Percentiles rank a stretch among this genome's conserved stretches.
Conservation (phyloP, 2,329 filamentous ascomycete species). For the Fusarium torulosum region DNA sequence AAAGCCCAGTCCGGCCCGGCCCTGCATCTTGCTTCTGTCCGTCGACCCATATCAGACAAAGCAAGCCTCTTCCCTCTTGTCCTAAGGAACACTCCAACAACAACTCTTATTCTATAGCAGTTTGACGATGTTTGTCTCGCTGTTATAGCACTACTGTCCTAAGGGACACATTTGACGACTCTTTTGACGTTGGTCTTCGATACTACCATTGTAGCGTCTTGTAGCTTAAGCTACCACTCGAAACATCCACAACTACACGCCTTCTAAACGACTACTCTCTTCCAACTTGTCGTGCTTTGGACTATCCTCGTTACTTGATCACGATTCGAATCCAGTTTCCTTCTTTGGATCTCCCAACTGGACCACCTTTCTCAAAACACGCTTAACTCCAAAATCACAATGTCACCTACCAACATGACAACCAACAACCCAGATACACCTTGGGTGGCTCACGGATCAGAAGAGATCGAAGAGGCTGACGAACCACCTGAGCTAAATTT, state of each 20-base stretch:
- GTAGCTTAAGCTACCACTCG: constrained; percentile 38
- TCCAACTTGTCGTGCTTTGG: constrained; percentile 1
- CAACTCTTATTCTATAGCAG: constrained; percentile 32
- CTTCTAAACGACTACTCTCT: background rate
- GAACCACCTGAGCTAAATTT: constrained; percentile 80
- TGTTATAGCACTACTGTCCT: constrained; percentile 56
- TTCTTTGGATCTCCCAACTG: constrained; percentile 23
- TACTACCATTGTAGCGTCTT: constrained; percentile 39
- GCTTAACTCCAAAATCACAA: constrained; percentile 36
- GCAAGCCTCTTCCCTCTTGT: constrained; percentile 23
- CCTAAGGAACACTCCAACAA: constrained; percentile 25
- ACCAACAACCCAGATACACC: constrained; percentile 46
- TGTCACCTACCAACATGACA: constrained; percentile 55
- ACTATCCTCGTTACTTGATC: constrained; percentile 15
- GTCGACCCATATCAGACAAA: constrained; percentile 39
- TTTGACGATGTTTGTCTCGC: constrained; percentile 52
- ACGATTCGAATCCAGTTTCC: constrained; percentile 17
- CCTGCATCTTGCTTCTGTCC: constrained; percentile 40
- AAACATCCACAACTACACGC: constrained; percentile 33
- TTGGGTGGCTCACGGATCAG: constrained; percentile 58
- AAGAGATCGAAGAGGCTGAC: constrained; percentile 83
- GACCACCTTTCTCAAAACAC: constrained; percentile 28
- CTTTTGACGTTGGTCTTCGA: constrained; percentile 33
- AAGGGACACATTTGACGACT: constrained; percentile 51
- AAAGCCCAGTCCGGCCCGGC: constrained; percentile 46